phyloP scores from a whole-genome alignment of 768 basidiomycete genomes.

The Lactifluus volemus region DNA sequence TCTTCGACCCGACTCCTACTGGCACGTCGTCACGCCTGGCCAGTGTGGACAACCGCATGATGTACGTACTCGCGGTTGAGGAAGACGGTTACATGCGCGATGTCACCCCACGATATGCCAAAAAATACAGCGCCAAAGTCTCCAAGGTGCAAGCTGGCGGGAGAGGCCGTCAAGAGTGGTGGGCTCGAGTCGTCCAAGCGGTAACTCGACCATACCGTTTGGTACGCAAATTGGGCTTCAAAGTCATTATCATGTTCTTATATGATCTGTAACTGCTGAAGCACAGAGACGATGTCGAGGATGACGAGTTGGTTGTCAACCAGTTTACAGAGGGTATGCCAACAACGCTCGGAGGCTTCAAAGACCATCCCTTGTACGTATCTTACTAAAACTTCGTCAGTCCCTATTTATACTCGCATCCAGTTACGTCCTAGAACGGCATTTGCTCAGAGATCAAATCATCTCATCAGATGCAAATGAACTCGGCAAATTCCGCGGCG shows the following conservation, averaged over 20 bases:
- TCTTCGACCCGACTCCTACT: slow-evolving; percentile 56
- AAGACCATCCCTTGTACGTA: slow-evolving; percentile 84
- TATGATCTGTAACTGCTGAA: slow-evolving; percentile 26
- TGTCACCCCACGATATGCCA: slow-evolving; percentile 84
- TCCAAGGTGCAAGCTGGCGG: slow-evolving; percentile 69
- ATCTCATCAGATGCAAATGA: slow-evolving; percentile 66
- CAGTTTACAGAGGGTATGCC: slow-evolving; percentile 92
- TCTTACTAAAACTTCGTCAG: background rate
- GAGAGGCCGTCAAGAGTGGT: slow-evolving; percentile 74
- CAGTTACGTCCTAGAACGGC: slow-evolving; percentile 79
- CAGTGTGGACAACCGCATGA: slow-evolving; percentile 68
- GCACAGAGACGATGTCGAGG: slow-evolving; percentile 91
- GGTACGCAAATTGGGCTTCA: slow-evolving; percentile 35
- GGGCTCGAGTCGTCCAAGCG: slow-evolving; percentile 56
- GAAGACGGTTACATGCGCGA: slow-evolving; percentile 91
- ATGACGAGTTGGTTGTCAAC: slow-evolving; percentile 71
- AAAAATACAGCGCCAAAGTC: slow-evolving; percentile 69
- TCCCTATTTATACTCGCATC: background rate
- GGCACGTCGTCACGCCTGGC: slow-evolving; percentile 17
- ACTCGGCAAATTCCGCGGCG: slow-evolving; percentile 87
- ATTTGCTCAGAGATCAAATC: slow-evolving; percentile 82
- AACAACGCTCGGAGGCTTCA: slow-evolving; percentile 82
- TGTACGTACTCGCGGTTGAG: slow-evolving; percentile 90
- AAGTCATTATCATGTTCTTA: background rate
- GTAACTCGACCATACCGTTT: slow-evolving; percentile 74